Evolutionary conservation across 2,329 filamentous ascomycete genomes (phyloP).

Genomic region (Lasiodiplodia gonubiensis): DNA sequence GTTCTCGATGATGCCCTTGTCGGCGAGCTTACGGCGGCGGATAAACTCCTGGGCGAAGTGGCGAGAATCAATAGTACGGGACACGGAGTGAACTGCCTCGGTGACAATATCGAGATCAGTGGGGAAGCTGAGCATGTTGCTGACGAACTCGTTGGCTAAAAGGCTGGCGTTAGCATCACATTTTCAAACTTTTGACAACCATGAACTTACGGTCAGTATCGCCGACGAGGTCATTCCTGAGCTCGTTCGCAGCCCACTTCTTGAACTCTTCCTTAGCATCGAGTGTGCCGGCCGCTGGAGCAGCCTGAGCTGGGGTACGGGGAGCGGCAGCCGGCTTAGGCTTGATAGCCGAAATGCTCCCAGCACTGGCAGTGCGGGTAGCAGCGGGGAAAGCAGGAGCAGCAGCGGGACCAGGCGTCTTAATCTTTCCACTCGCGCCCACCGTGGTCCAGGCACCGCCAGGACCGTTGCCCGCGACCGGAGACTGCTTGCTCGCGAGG

Average conservation of each 20-base stretch:
- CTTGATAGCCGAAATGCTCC: slow-evolving; percentile 50
- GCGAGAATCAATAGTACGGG: slow-evolving; percentile 86
- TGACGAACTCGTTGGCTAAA: slow-evolving; percentile 79
- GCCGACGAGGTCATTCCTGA: slow-evolving; percentile 74
- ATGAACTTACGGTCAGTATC: slow-evolving; percentile 66
- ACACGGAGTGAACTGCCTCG: slow-evolving; percentile 86
- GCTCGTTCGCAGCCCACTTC: slow-evolving; percentile 85
- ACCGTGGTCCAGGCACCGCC: slow-evolving; percentile 89
- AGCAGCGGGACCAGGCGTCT: slow-evolving; percentile 68
- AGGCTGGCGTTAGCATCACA: slow-evolving; percentile 34
- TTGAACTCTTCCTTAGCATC: slow-evolving; percentile 88
- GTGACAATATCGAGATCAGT: slow-evolving; percentile 81
- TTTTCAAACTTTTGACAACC: slow-evolving; percentile 24
- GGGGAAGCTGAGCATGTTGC: slow-evolving; percentile 75
- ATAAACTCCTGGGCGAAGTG: slow-evolving; percentile 96
- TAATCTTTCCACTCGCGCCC: slow-evolving; percentile 89
- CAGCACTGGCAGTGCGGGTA: slow-evolving; percentile 55
- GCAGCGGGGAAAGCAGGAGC: slow-evolving; percentile 57
- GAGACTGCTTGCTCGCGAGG: slow-evolving; percentile 77
- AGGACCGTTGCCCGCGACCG: slow-evolving; percentile 47
- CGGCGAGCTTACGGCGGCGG: slow-evolving; percentile 88
- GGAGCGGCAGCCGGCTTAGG: slow-evolving; percentile 60
- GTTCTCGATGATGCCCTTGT: slow-evolving; percentile 85
- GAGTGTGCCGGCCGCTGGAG: slow-evolving; percentile 55
- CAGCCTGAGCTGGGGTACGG: slow-evolving; percentile 51